Conservation (phyloP, 1,284 basidiomycete species). For the Ustilago curta region DNA sequence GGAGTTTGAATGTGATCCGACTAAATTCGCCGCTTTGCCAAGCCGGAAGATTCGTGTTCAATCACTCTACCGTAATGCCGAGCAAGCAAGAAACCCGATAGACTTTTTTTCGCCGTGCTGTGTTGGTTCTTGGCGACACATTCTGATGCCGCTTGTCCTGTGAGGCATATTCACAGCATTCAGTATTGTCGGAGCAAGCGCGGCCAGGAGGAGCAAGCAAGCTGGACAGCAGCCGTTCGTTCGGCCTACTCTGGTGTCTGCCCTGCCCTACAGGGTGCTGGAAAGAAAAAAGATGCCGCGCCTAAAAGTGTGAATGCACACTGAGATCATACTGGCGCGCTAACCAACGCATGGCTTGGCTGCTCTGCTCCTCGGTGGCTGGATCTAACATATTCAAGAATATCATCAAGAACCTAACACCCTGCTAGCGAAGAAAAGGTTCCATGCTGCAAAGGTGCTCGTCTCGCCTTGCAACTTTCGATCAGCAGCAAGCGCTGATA, state of each 20-base stretch:
- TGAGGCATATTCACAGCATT: not conserved
- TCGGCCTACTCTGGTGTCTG: not conserved
- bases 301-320: conserved; percentile 1
- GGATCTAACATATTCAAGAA: not conserved
- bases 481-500: no score
- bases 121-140: no score
- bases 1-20: conserved; percentile 2
- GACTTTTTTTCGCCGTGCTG: no score
- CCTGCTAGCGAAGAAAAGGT: not conserved
- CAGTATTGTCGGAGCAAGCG: no score
- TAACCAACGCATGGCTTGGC: not conserved
- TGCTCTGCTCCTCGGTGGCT: no score
- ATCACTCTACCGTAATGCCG: not conserved
- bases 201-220: not conserved
- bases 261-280: no score
- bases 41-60: conserved; percentile 12
- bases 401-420: not conserved
- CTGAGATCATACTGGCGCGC: conserved; percentile 14
- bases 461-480: no score
- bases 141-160: no score
- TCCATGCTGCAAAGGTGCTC: no score
- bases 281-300: not conserved
- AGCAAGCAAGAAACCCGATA: not conserved
- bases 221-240: not conserved
- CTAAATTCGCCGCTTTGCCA: conserved; percentile 2